Evolutionary conservation across 2,329 filamentous ascomycete genomes (phyloP), one percentile per base, ranked within the genome.

Genomic region (Tolypocladium paradoxum): DNA sequence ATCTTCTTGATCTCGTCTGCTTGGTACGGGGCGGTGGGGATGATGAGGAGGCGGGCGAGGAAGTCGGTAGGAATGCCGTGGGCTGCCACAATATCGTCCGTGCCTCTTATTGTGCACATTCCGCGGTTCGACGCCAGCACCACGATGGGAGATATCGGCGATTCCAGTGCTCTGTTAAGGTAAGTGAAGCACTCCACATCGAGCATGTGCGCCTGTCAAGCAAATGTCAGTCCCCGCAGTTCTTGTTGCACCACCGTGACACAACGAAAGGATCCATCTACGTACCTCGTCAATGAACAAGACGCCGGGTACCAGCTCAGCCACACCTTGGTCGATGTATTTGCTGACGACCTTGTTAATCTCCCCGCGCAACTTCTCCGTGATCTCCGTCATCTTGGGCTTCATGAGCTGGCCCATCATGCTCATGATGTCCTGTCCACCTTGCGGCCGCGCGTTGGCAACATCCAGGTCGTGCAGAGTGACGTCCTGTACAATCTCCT

Each of bases 351-450:
- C 92, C 76, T 97, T 97, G 82, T 99, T 96, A 76, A 99, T 97
- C 75, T 99, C 93, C 53, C 82, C 77, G 56, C 93, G 83, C 65
- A 99, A 76, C 76, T 99, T 99, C 73, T 99, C 93, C 33, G 93
- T 99, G 65, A 99, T 97, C 70, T 99, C 93, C 6, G 93, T 99
- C 84, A 96, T 96, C 77, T 95, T 95, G 57, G 93, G 93, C 80
- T 97, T 97, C 90, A 97, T 96, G 65, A 99, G 75, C 73, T 99
- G 93, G 64, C 93, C 93, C 92, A 99, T 97, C 93, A 99, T 97
- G 76, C 91, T 96, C 91, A 99, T 97, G 60, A 99, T 95, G 70
- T 99, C 93, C 76, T 99, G 93, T 46, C 93, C 93, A 51, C 93
- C 93, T 75, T 97, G 90, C 5, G 93, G 93, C 64, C 92, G 79